A percentile compares a stretch with the other conserved stretches of the same genome.
These are phyloP conservation scores for Wickerhamomyces alni DNA, from an alignment of 805 yeast genomes.

Conservation along the genomic window DNA sequence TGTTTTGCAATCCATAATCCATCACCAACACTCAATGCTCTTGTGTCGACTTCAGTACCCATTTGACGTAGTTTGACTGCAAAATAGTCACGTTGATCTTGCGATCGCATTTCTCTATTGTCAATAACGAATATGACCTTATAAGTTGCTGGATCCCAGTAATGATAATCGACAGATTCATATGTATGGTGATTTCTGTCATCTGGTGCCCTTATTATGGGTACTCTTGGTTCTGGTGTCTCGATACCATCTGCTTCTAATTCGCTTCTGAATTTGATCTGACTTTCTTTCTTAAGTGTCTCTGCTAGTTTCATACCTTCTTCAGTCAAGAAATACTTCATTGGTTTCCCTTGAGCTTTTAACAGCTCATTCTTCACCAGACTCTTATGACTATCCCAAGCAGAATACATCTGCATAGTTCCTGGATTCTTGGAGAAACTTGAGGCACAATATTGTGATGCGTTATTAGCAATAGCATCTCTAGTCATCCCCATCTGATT, in stretches of 20 bases:
- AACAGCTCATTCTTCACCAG: slow-evolving; percentile 58
- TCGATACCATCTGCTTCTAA: neutral
- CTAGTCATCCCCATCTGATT: slow-evolving; percentile 54
- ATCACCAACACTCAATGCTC: slow-evolving; percentile 78
- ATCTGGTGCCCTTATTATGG: slow-evolving; percentile 1
- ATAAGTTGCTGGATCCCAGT: slow-evolving; percentile 60
- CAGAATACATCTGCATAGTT: slow-evolving; percentile 59
- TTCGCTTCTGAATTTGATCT: slow-evolving; percentile 22
- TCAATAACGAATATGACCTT: slow-evolving; percentile 64
- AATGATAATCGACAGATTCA: slow-evolving; percentile 20
- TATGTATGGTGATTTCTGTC: slow-evolving; percentile 2
- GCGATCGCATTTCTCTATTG: slow-evolving; percentile 73
- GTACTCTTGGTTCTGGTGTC: neutral
- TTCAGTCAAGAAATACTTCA: slow-evolving; percentile 58
- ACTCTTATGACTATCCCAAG: slow-evolving; percentile 69
- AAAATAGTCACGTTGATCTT: slow-evolving; percentile 66
- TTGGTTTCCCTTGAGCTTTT: slow-evolving; percentile 49
- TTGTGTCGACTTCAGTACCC: slow-evolving; percentile 45
- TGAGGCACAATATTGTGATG: slow-evolving; percentile 47
- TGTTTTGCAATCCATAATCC: slow-evolving; percentile 82
- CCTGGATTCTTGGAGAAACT: slow-evolving; percentile 57
- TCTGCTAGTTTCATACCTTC: slow-evolving; percentile 62
- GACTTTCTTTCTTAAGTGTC: slow-evolving; percentile 43
- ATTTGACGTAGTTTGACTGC: slow-evolving; percentile 40
- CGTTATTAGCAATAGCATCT: slow-evolving; percentile 49